Evolutionary conservation across 2,329 filamentous ascomycete species (phyloP).

Genomic region (Pseudocercospora ulei): DNA sequence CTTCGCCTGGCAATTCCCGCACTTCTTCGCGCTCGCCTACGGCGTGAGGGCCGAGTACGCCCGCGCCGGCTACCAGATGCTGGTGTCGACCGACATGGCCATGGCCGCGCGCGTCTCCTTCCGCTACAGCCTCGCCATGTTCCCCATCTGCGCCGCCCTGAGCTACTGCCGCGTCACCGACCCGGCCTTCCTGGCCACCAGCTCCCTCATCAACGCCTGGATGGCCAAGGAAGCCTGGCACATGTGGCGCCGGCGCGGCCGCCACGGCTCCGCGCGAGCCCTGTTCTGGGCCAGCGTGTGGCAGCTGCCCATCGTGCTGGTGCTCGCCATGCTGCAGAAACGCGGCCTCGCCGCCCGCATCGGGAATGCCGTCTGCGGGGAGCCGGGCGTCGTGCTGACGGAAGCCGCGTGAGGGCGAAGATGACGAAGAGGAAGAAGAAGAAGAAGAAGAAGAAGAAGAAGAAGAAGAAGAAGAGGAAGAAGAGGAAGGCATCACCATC

Average conservation of each 20-base stretch:
- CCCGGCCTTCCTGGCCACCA: slow-evolving; percentile 72
- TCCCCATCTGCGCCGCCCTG: slow-evolving; percentile 73
- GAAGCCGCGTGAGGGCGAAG: no score
- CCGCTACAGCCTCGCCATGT: slow-evolving; percentile 73
- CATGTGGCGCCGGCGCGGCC: slow-evolving; percentile 71
- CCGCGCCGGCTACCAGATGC: slow-evolving; percentile 56
- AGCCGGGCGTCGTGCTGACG: slow-evolving; percentile 52
- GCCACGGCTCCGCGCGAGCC: slow-evolving; percentile 67
- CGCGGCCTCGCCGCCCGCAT: slow-evolving; percentile 80
- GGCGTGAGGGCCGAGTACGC: slow-evolving; percentile 83
- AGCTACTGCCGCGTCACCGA: slow-evolving; percentile 75
- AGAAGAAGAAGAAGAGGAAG: no score
- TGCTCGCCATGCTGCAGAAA: slow-evolving; percentile 84
- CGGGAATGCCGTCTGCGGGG: slow-evolving; percentile 56
- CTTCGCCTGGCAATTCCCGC: slow-evolving; percentile 95
- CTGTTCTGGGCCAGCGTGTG: slow-evolving; percentile 97
- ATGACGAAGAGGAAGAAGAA: slow-evolving; percentile 48
- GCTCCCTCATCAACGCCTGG: slow-evolving; percentile 75
- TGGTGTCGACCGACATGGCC: slow-evolving; percentile 77
- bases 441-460: no score
- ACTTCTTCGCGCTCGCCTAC: slow-evolving; percentile 93
- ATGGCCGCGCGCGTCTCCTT: slow-evolving; percentile 80
- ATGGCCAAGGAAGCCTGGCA: slow-evolving; percentile 65
- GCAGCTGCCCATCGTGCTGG: slow-evolving; percentile 84
- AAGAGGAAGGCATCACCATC: no score